phyloP scores from a whole-genome alignment of 768 basidiomycete species.

The Xerocomus brunneocitrinus region DNA sequence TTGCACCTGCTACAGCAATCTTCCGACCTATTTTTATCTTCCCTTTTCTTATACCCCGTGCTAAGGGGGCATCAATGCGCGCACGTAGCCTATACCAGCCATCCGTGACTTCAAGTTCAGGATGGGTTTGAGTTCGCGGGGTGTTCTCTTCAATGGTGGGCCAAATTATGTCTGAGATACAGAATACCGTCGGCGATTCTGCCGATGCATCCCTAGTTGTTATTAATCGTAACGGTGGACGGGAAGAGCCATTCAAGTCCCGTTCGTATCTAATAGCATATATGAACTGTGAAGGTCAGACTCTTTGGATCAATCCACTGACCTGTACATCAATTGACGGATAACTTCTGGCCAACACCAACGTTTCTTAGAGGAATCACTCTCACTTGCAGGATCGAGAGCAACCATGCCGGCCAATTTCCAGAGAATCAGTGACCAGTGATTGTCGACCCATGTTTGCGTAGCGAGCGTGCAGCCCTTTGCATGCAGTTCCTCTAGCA shows the following conservation, averaged over 20 bases:
- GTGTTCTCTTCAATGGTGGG: slow-evolving; percentile 38
- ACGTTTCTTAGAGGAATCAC: slow-evolving; percentile 40
- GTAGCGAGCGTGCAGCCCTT: slow-evolving; percentile 67
- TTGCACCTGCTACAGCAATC: slow-evolving; percentile 73
- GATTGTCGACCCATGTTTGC: slow-evolving; percentile 84
- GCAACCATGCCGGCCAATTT: slow-evolving; percentile 84
- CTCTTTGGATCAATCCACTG: slow-evolving; percentile 11
- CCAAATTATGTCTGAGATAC: slow-evolving; percentile 71
- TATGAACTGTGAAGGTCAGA: slow-evolving; percentile 1
- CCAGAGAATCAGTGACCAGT: slow-evolving; percentile 90
- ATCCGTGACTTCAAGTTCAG: slow-evolving; percentile 88
- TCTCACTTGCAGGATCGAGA: slow-evolving; percentile 61
- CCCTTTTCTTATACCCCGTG: slow-evolving; percentile 62
- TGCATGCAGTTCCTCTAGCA: slow-evolving; percentile 48
- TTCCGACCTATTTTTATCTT: slow-evolving; percentile 77
- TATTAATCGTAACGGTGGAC: slow-evolving; percentile 78
- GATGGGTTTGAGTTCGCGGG: slow-evolving; percentile 35
- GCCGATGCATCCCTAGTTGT: slow-evolving; percentile 80
- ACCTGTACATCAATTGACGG: slow-evolving; percentile 85
- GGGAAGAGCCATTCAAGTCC: slow-evolving; percentile 70
- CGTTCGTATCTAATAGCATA: slow-evolving; percentile 71
- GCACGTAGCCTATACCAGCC: slow-evolving; percentile 93
- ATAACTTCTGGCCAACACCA: slow-evolving; percentile 87
- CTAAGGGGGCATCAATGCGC: slow-evolving; percentile 66
- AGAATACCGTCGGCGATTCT: slow-evolving; percentile 77